Evolutionary conservation across 1,284 basidiomycete species (phyloP).

Genomic region (Microbotryum scabiosae): DNA sequence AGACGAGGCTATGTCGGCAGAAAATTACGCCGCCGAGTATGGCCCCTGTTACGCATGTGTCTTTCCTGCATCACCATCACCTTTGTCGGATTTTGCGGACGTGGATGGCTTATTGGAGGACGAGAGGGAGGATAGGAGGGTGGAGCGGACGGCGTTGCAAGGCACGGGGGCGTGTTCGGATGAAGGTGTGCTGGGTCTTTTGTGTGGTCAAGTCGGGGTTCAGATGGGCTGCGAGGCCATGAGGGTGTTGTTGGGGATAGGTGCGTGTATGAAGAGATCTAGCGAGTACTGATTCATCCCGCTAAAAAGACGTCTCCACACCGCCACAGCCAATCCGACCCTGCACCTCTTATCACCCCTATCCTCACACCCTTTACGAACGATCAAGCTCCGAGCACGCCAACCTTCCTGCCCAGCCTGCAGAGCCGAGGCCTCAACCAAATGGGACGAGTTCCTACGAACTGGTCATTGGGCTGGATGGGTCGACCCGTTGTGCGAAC

Average conservation of each 20-base stretch:
- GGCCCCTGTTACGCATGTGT: slow-evolving; percentile 94
- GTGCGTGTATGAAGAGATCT: slow-evolving; percentile 43
- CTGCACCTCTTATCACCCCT: slow-evolving; percentile 68
- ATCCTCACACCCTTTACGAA: slow-evolving; percentile 62
- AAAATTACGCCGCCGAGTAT: slow-evolving; percentile 39
- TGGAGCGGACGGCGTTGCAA: slow-evolving; percentile 52
- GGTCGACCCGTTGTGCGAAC: slow-evolving; percentile 16
- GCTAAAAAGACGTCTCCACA: too few species aligned
- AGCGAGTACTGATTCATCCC: neutral
- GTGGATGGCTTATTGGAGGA: neutral
- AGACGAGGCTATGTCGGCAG: neutral
- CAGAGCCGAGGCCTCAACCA: slow-evolving; percentile 42
- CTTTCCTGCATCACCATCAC: slow-evolving; percentile 51
- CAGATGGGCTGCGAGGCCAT: slow-evolving; percentile 86
- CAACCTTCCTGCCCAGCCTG: slow-evolving; percentile 58
- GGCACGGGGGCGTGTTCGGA: slow-evolving; percentile 74
- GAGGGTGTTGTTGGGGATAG: slow-evolving; percentile 64
- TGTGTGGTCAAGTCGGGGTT: slow-evolving; percentile 84
- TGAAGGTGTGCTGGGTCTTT: slow-evolving; percentile 77
- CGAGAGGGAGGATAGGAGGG: slow-evolving; percentile 5
- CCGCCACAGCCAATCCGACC: slow-evolving; percentile 43
- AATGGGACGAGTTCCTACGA: neutral
- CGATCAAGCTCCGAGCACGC: slow-evolving; percentile 64
- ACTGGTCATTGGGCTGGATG: slow-evolving; percentile 34
- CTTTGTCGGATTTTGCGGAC: neutral